Percentiles rank a stretch among this genome's conserved stretches.
phyloP scores from a whole-genome alignment of 2,329 filamentous ascomycete genomes.

The Fusarium poae region DNA sequence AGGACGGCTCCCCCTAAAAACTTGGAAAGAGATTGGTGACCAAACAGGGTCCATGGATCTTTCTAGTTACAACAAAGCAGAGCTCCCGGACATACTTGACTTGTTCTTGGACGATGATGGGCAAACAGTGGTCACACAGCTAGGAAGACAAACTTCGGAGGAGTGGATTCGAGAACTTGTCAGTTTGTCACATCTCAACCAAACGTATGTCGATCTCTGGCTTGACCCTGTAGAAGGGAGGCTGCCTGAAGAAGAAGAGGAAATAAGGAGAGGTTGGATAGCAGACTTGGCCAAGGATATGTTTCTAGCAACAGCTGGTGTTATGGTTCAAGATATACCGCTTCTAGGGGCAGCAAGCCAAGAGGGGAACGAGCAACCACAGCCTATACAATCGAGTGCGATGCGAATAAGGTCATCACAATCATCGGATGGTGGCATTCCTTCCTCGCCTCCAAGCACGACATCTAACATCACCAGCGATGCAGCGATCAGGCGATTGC shows the following conservation, averaged over 20 bases:
- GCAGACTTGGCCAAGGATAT: constrained; percentile 52
- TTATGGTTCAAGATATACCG: constrained; percentile 53
- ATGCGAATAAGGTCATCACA: constrained; percentile 47
- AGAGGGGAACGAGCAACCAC: constrained; percentile 15
- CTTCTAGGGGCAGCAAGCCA: constrained; percentile 47
- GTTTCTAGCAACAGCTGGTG: constrained; percentile 54
- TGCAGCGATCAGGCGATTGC: constrained; percentile 53
- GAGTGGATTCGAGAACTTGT: constrained; percentile 46
- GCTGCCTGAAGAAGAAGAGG: constrained; percentile 46
- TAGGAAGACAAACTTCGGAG: constrained; percentile 45
- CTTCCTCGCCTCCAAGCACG: constrained; percentile 40
- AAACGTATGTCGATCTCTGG: constrained; percentile 52
- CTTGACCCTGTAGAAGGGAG: constrained; percentile 46
- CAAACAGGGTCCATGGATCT: constrained; percentile 10
- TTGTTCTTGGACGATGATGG: constrained; percentile 49
- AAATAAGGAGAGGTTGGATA: constrained; percentile 48
- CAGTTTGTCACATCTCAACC: constrained; percentile 48
- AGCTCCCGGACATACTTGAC: constrained; percentile 49
- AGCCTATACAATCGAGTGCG: constrained; percentile 31
- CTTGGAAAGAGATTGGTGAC: constrained; percentile 51
- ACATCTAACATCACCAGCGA: constrained; percentile 39
- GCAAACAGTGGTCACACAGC: constrained; percentile 49
- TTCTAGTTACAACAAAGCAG: constrained; percentile 35
- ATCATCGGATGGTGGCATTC: constrained; percentile 34
- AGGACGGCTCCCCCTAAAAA: constrained; percentile 50